Base-by-base conservation (phyloP, 2,329 filamentous ascomycete genomes). In the Alternaria postmessia region DNA sequence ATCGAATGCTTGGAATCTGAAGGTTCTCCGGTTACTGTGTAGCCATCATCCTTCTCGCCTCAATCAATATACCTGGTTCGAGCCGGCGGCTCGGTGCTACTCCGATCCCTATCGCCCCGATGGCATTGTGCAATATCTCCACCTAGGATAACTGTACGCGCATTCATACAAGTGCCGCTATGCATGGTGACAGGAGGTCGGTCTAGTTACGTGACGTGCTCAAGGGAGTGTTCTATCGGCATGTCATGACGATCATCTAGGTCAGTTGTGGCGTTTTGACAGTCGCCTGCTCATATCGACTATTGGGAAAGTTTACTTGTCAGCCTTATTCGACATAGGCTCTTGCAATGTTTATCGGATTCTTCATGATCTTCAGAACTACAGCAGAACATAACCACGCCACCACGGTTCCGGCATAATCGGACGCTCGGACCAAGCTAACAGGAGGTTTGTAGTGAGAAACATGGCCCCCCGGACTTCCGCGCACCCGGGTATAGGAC, bases 331-430 rank as follows among this genome's bases (percentile, higher is more conserved):
- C 16, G 32, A 30, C 46, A n/a, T 46, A 14, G 30, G 30, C 30
- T 30, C 12, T 39, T 30, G 16, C 30, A 34, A 34, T 30, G 4
- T 43, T 43, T 34, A 59, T 46, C 28, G 39, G 41, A 51, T 44
- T 44, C 38, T 24, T 34, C 16, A 34, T 47, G 14, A 32, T 38
- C 42, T 41, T 52, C 26, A 54, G 44, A 34, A 41, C 26, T 52
- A 41, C 41, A 30, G 28, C 32, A 54, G 34, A 44, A 36, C 36
- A 26, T 20, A 36, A 30, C 49, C 34, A 49, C 41, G 34, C 34
- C 41, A 38, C 55, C 24, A 26, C 49, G 26, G 42, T 46, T 54
- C 34, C 22, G 49, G 42, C 30, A 26, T 54, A 18, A 58, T 44
- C 34, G 24, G 26, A 16, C 39, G 36, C 46, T 39, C 44, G 14